phyloP scores from a whole-genome alignment of 2,329 filamentous ascomycete genomes.

The Calonectria pseudoreteaudii region DNA sequence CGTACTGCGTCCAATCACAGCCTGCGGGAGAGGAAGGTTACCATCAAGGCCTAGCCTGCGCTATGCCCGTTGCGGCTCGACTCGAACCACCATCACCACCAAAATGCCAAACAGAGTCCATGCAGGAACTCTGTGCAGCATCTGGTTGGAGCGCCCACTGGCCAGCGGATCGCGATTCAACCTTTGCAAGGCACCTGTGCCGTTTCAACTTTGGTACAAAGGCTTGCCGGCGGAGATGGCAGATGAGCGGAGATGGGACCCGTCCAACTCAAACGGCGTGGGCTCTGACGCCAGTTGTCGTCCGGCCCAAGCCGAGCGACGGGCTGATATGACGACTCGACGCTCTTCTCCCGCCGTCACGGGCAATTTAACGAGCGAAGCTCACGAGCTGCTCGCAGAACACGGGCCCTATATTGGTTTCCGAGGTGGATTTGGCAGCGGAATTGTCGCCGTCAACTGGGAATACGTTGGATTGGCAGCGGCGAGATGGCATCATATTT shows the following conservation, averaged over 20 bases:
- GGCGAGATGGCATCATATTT: neutral
- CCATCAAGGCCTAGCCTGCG: slow-evolving; percentile 35
- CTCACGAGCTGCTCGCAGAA: neutral
- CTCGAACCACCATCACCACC: slow-evolving; percentile 35
- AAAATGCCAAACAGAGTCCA: slow-evolving; percentile 24
- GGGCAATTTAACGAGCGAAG: neutral
- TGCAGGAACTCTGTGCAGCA: slow-evolving; percentile 42
- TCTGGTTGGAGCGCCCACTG: slow-evolving; percentile 30
- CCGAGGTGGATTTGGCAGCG: neutral
- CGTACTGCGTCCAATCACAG: slow-evolving; percentile 37
- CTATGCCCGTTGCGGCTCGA: slow-evolving; percentile 35
- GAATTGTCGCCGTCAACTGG: slow-evolving; percentile 2
- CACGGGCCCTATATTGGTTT: neutral
- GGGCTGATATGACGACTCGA: neutral
- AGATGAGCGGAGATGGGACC: slow-evolving; percentile 29
- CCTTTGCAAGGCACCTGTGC: slow-evolving; percentile 34
- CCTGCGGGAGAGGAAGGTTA: slow-evolving; percentile 18
- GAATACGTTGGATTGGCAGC: neutral
- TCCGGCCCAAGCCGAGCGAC: slow-evolving; percentile 17
- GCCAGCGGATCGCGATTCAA: slow-evolving; percentile 34
- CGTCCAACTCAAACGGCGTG: slow-evolving; percentile 35
- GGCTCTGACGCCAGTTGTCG: slow-evolving; percentile 35
- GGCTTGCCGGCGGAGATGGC: slow-evolving; percentile 25
- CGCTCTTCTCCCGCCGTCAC: neutral
- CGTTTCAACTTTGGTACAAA: slow-evolving; percentile 31